Evolutionary conservation across 768 basidiomycete species (phyloP), one percentile per base, ranked within the genome.

Genomic region (Leccinum aurantiacum): DNA sequence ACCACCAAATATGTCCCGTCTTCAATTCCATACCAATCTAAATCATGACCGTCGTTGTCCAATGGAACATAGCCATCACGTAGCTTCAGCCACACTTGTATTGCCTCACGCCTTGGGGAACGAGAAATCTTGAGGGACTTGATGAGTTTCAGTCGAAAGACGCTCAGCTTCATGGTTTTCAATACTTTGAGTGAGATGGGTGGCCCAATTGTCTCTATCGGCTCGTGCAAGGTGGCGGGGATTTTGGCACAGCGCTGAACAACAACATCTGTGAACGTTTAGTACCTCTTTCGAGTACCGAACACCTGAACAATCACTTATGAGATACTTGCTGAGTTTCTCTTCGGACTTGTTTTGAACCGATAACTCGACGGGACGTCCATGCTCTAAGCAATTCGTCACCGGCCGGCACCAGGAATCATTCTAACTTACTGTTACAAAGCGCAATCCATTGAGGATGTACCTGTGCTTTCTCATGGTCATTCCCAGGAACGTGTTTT

Each of bases 21-120:
- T 59, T 91, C 88, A 38, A 93, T 68, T 6, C 91, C 90, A 68
- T 87, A 82, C 89, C 89, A 91, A 60, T 79, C 83, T 46, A 92
- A 69, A 55, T 85, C 80, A 57, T 80, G 81, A 13, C 70, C 64
- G 53, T 89, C 84, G 29, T 80, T 67, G 27, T 79, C 75, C 31
- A 93, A 73, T 55, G 79, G 76, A 25, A 77, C 74, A 29, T 84
- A 74, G 31, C 78, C 78, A 65, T 86, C 81, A 19, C 73, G 70
- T 78, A 89, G 79, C 48, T 75, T 75, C 47, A 88, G 69, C 85
- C 86, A 91, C 33, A 91, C 65, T 51, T 67, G 67, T 19, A 86
- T 65, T 15, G 69, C 71, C 37, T 67, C 71, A 38, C 54, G 76
- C 69, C 8, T 71, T 62, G 60, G 71, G 68, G 46, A 13, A 9